Percentiles rank a stretch among this genome's conserved stretches.
These are phyloP conservation scores for Penicillium crystallinum DNA, from an alignment of 495 filamentous ascomycete species.

Conservation along the genomic window DNA sequence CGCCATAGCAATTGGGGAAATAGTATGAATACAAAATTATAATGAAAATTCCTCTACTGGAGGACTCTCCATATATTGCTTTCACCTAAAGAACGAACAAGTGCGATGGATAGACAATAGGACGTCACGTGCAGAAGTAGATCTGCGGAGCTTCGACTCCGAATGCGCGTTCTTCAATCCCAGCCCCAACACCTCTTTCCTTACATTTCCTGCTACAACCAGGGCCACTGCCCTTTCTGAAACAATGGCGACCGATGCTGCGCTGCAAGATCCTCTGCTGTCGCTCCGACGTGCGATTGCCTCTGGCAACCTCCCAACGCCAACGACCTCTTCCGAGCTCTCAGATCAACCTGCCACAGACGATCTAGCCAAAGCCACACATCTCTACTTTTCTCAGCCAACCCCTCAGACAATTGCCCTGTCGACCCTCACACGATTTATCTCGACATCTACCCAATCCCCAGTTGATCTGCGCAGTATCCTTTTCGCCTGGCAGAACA, in stretches of 20 bases:
- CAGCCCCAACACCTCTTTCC: background rate
- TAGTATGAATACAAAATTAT: background rate
- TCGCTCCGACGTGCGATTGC: conserved; percentile 76
- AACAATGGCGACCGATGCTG: conserved; percentile 33
- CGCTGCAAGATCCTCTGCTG: conserved; percentile 64
- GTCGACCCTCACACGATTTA: conserved; percentile 75
- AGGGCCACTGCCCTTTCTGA: conserved; percentile 9
- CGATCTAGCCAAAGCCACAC: conserved; percentile 69
- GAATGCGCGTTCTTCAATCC: conserved; percentile 5
- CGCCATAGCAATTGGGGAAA: background rate
- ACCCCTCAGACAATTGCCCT: conserved; percentile 64
- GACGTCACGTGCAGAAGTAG: conserved; percentile 2
- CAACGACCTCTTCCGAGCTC: conserved; percentile 61
- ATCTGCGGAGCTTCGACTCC: conserved; percentile 8
- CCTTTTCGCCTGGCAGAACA: conserved; percentile 91
- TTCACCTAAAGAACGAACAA: background rate
- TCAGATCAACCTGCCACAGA: conserved; percentile 39
- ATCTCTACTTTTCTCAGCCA: conserved; percentile 70
- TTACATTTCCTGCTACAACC: conserved; percentile 10
- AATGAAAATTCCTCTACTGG: background rate
- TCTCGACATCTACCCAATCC: conserved; percentile 53
- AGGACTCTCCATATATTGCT: background rate
- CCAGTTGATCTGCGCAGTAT: conserved; percentile 87
- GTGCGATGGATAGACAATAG: background rate
- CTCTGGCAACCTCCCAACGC: conserved; percentile 56